Conservation (phyloP, 2,329 filamentous ascomycete species). For the Talaromyces sp. region DNA sequence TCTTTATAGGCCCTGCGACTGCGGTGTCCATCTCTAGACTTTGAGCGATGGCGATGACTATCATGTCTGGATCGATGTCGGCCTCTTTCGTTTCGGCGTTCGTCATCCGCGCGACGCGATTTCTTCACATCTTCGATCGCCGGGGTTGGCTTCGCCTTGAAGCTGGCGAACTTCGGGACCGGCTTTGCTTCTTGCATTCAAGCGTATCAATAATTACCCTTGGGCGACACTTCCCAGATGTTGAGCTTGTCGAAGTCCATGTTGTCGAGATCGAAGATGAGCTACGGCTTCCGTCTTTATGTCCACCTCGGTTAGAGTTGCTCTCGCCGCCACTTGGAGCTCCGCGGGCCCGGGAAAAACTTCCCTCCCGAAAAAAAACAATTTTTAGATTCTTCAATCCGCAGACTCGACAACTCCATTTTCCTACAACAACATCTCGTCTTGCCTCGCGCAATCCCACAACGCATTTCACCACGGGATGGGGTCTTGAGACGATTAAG, state of each 20-base stretch:
- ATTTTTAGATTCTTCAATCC: constrained; percentile 24
- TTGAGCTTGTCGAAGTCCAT: constrained; percentile 42
- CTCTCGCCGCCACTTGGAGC: constrained; percentile 19
- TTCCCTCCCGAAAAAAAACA: constrained; percentile 25
- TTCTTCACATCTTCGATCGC: constrained; percentile 24
- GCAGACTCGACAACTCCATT: constrained; percentile 1
- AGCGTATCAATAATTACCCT: constrained; percentile 3
- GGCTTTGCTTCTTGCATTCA: constrained; percentile 36
- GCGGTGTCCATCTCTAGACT: constrained; percentile 25
- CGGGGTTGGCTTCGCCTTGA: constrained; percentile 55
- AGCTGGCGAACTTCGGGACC: constrained; percentile 73
- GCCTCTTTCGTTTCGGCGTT: constrained; percentile 26
- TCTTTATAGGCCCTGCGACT: constrained; percentile 22
- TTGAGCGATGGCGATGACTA: constrained; percentile 25
- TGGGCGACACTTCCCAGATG: background rate
- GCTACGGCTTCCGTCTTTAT: background rate
- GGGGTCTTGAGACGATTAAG: constrained; percentile 6
- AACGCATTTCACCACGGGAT: constrained; percentile 4
- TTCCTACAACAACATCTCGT: constrained; percentile 3
- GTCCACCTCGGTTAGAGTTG: constrained; percentile 22
- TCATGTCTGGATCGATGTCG: constrained; percentile 28
- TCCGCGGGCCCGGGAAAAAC: constrained; percentile 27
- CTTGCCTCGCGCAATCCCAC: constrained; percentile 6
- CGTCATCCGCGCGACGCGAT: constrained; percentile 12
- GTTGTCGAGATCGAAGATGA: constrained; percentile 23